Evolutionary conservation across 345 rosid genomes (phyloP).

Genomic region (Gossypium thurberi): DNA sequence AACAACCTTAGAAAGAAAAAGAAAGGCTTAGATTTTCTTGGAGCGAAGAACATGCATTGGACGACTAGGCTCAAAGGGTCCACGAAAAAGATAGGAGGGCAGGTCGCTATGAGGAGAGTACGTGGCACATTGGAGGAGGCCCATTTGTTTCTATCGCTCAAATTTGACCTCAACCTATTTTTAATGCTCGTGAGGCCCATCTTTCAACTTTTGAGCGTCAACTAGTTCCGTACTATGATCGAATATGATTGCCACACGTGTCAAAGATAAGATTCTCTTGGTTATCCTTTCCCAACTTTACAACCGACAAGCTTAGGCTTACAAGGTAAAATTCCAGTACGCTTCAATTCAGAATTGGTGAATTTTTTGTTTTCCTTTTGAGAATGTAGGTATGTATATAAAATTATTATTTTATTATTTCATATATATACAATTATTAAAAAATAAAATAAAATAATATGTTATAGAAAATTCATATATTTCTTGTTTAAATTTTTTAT

Average conservation of each 20-base stretch:
- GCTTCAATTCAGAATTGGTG: too few species aligned
- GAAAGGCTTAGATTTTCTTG: too few species aligned
- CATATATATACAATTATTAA: too few species aligned
- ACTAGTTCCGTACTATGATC: slow-evolving; percentile 2
- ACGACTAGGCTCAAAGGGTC: neutral
- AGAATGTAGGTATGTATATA: too few species aligned
- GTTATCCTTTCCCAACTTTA: neutral
- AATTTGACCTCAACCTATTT: neutral
- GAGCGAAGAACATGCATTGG: too few species aligned
- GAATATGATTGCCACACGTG: neutral
- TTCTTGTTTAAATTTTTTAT: too few species aligned
- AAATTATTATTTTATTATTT: too few species aligned
- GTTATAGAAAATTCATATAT: too few species aligned
- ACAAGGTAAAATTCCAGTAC: neutral
- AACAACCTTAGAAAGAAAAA: too few species aligned
- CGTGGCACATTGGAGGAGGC: neutral
- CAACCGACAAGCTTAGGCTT: neutral
- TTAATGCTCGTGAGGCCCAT: neutral
- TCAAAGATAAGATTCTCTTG: neutral
- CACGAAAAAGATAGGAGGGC: neutral
- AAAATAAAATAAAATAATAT: too few species aligned
- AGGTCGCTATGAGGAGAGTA: neutral
- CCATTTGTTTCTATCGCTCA: neutral
- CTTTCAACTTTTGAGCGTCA: slow-evolving; percentile 1
- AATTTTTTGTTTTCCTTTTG: too few species aligned